Evolutionary conservation across 2,329 filamentous ascomycete species (phyloP).

Genomic region (Fusarium buharicum): DNA sequence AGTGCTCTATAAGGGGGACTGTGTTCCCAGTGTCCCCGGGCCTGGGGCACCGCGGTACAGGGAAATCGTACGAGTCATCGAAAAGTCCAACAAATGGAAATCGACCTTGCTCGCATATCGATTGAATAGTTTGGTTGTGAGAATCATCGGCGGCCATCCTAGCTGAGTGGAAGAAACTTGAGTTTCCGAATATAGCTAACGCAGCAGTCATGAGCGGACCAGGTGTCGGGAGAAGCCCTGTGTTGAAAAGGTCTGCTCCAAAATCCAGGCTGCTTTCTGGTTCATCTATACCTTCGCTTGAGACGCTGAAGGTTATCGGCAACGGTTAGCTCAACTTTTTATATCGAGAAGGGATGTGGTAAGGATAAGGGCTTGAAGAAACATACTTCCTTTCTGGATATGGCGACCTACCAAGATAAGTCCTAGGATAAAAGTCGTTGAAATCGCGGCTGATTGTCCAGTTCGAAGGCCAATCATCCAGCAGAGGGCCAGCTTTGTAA

Average conservation of each 20-base stretch:
- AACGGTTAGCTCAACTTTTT: not conserved
- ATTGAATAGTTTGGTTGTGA: not conserved
- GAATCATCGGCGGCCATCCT: not conserved
- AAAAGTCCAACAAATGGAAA: constrained; percentile 3
- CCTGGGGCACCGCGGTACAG: not conserved
- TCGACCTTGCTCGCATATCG: not conserved
- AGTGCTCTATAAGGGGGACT: not conserved
- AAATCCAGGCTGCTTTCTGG: too few species aligned
- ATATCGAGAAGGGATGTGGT: not conserved
- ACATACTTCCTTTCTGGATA: constrained; percentile 2
- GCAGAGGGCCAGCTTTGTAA: not conserved
- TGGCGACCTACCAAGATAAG: rapidly evolving
- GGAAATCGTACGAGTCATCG: not conserved
- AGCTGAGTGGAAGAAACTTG: constrained; percentile 10
- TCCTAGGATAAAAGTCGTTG: constrained; percentile 1
- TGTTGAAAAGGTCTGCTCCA: not conserved
- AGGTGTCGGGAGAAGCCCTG: not conserved
- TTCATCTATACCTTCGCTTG: not conserved
- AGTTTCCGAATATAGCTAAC: constrained; percentile 22
- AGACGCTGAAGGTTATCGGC: not conserved
- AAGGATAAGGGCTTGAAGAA: not conserved
- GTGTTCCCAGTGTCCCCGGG: too few species aligned
- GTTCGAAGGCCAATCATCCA: constrained; percentile 9
- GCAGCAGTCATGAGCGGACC: constrained; percentile 21
- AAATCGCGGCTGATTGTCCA: not conserved